These are phyloP conservation scores for Liriodendron chinense DNA, from an alignment of 164 flowering plant genomes.

Conservation along the genomic window DNA sequence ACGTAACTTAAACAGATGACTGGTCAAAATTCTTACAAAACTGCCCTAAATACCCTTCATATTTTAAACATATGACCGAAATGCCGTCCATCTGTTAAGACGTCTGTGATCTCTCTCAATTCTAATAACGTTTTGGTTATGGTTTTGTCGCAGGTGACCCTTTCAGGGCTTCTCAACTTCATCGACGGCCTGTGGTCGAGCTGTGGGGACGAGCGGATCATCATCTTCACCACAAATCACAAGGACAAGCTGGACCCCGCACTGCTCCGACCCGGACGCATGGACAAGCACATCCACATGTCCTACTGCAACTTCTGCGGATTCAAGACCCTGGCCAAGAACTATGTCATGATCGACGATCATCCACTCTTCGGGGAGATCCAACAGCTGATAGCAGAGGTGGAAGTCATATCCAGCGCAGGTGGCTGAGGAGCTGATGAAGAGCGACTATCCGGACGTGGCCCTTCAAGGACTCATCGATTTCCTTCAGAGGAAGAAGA, in stretches of 20 bases:
- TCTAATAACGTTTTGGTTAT: background rate
- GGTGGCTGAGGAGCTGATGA: slow-evolving; percentile 57
- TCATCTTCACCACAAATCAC: slow-evolving; percentile 48
- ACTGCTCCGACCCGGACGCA: slow-evolving; percentile 44
- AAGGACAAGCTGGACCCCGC: slow-evolving; percentile 43
- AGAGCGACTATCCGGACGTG: slow-evolving; percentile 36
- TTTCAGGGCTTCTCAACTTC: slow-evolving; percentile 46
- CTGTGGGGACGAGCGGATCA: slow-evolving; percentile 46
- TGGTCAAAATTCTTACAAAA: too few relatives aligned
- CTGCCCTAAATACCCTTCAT: background rate
- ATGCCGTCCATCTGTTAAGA: background rate
- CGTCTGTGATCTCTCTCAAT: background rate
- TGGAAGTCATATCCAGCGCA: slow-evolving; percentile 44
- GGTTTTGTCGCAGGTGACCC: slow-evolving; percentile 23
- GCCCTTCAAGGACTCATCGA: slow-evolving; percentile 35
- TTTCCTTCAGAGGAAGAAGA: slow-evolving; percentile 33
- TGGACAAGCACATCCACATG: slow-evolving; percentile 57
- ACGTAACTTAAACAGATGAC: too few relatives aligned
- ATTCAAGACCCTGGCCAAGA: slow-evolving; percentile 41
- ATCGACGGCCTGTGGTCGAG: slow-evolving; percentile 46
- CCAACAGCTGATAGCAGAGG: slow-evolving; percentile 18
- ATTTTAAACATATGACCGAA: background rate
- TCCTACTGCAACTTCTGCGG: slow-evolving; percentile 44
- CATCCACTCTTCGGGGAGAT: slow-evolving; percentile 27
- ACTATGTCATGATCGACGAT: slow-evolving; percentile 28